These are phyloP conservation scores for Clavulina sp. DNA, from an alignment of 768 basidiomycete species.

Conservation along the genomic window DNA sequence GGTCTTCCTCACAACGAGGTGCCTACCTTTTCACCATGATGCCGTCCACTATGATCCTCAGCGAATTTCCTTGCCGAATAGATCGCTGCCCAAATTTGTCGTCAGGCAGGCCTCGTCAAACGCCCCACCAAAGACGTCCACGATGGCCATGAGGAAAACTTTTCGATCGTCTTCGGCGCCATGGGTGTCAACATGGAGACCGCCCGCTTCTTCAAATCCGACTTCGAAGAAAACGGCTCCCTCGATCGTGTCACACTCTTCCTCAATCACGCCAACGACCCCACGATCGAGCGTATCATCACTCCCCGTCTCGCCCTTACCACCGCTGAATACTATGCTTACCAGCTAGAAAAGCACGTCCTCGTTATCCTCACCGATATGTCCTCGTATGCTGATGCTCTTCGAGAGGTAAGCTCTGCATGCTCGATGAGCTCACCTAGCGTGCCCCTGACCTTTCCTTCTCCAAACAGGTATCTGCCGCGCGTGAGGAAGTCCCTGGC, in stretches of 20 bases:
- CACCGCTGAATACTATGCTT: conserved; percentile 98
- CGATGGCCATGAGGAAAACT: conserved; percentile 99
- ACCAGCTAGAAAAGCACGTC: conserved; percentile 98
- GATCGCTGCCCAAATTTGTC: conserved; percentile 99
- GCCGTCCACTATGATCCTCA: neutral
- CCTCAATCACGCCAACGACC: conserved; percentile 97
- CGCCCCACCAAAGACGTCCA: conserved; percentile 93
- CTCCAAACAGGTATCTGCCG: conserved; percentile 66
- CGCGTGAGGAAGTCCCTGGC: conserved; percentile 97
- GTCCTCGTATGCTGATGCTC: conserved; percentile 92
- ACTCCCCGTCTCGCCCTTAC: conserved; percentile 95
- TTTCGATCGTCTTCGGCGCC: conserved; percentile 97
- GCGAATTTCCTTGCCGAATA: conserved; percentile 19
- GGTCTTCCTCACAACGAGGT: conserved; percentile 99
- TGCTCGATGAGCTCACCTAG: conserved; percentile 9
- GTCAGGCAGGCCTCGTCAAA: conserved; percentile 94
- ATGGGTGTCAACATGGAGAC: conserved; percentile 99
- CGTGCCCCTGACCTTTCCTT: conserved; percentile 17
- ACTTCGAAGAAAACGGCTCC: conserved; percentile 97
- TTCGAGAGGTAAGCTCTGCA: conserved; percentile 60
- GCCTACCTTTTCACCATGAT: conserved; percentile 13
- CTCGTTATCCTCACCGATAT: conserved; percentile 98
- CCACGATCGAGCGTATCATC: conserved; percentile 98
- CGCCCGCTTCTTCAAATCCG: conserved; percentile 97
- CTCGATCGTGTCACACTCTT: conserved; percentile 95